Conservation (phyloP, 2,329 filamentous ascomycete genomes). For the Colletotrichum sp. region DNA sequence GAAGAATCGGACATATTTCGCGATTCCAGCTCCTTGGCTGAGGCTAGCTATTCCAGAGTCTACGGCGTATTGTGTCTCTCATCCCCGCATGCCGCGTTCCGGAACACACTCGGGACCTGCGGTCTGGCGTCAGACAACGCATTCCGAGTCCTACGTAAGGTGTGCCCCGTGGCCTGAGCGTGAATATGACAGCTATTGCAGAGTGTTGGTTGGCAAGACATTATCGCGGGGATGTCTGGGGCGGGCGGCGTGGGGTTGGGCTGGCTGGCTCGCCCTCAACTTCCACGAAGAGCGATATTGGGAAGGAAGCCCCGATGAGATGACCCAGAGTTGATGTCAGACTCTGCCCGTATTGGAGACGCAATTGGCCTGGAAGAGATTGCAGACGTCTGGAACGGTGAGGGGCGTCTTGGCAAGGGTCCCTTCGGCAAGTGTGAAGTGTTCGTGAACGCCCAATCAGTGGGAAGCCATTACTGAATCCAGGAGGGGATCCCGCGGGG, state of each 20-base stretch:
- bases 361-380: not conserved
- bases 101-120: not conserved
- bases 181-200: not conserved
- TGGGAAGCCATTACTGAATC: conserved; percentile 7
- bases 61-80: not conserved
- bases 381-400: not conserved
- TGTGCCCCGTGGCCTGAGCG: not conserved
- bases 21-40: not conserved
- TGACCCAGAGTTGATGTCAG: conserved; percentile 9
- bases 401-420: not conserved
- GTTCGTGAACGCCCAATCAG: conserved; percentile 4
- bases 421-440: not conserved
- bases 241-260: not conserved
- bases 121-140: not conserved
- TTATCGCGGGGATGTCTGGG: not conserved
- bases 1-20: conserved; percentile 16
- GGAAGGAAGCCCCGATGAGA: not conserved
- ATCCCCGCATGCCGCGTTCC: not conserved
- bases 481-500: conserved; percentile 13
- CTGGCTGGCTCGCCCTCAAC: not conserved
- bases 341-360: not conserved
- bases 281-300: not conserved
- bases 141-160: not conserved
- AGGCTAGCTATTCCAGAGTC: not conserved
- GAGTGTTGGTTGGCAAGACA: not conserved